These are phyloP conservation scores for Coemansia reversa DNA, from an alignment of 192 early-diverging fungal species.

Conservation along the genomic window DNA sequence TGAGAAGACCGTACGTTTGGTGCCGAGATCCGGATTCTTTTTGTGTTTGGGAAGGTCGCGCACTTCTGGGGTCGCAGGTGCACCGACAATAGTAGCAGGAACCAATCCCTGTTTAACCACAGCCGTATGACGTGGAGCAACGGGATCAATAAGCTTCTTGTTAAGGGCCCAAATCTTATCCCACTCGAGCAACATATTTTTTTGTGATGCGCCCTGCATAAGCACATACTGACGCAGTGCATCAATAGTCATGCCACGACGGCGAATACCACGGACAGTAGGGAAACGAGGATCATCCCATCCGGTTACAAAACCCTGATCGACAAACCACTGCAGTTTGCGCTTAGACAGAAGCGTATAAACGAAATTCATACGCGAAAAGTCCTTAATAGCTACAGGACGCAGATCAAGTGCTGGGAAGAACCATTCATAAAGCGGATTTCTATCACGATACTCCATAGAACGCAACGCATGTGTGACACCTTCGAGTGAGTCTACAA, in stretches of 20 bases:
- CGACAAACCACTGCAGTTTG: constrained; percentile 96
- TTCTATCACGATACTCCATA: constrained; percentile 98
- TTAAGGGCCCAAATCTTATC: constrained; percentile 99
- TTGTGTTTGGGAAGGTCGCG: constrained; percentile 81
- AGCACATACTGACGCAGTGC: constrained; percentile 95
- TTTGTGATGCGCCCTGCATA: constrained; percentile 98
- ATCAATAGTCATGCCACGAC: constrained; percentile 97
- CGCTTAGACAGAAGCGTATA: constrained; percentile 98
- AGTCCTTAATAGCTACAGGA: constrained; percentile 93
- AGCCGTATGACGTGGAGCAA: constrained; percentile 89
- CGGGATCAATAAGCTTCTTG: constrained; percentile 94
- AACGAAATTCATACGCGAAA: constrained; percentile 92
- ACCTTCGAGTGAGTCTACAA: constrained; percentile 95
- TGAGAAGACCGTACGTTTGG: constrained; percentile 79
- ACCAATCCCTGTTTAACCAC: constrained; percentile 67
- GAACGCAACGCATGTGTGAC: constrained; percentile 97
- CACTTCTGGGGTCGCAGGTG: constrained; percentile 51
- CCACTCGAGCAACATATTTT: constrained; percentile 92
- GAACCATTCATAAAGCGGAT: constrained; percentile 97
- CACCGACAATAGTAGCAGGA: constrained; percentile 61
- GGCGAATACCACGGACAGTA: constrained; percentile 85
- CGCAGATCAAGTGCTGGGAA: constrained; percentile 82
- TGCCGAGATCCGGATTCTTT: constrained; percentile 93
- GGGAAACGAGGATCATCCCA: constrained; percentile 93
- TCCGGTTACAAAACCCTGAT: constrained; percentile 76